Evolutionary conservation across 2,329 filamentous ascomycete genomes (phyloP), one percentile per base, ranked within the genome.

Genomic region (Rasamsonia emersonii): DNA sequence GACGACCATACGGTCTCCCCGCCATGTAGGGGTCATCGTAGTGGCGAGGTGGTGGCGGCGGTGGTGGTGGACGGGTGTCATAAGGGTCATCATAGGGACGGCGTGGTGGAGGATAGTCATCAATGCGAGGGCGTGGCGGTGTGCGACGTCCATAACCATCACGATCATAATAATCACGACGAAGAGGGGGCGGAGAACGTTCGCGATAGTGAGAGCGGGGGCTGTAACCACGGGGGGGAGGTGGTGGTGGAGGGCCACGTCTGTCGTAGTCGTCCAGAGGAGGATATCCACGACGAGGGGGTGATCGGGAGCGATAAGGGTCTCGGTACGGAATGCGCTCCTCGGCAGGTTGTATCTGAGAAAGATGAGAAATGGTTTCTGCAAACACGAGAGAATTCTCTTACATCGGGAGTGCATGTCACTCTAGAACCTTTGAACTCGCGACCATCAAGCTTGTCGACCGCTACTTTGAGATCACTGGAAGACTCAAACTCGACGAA

Each of bases 401-500:
- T 58, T 73, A 96, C 89, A 67, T 95, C 88, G 51, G 86, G 79
- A 50, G 83, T 69, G 63, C 91, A 98, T 45, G 75, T 79, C 46
- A 98, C 89, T 44, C 77, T 74, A 44, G 78, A 77, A 49, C 86
- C 86, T 69, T 95, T 95, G 64, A 96, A 96, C 53, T 94, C 86
- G 56, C 79, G 80, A 45, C 79, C 79, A 59, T 96, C 86, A 42
- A 98, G 82, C 64, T 95, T 95, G 60, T 95, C 86, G 36, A 96
- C 85, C 33, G 91, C 91, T 38, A 80, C 81, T 57, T 84, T 86
- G 38, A 98, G 68, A 54, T 98, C 91, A 45, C 77, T 79, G 37
- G 82, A 82, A 41, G 86, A 93, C 65, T 98, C 91, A 53, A 95
- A 98, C 59, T 98, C 91, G 56, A 98, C 89, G 59, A 95, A 96